Evolutionary conservation across 1,284 basidiomycete species (phyloP).

Genomic region (Ganoderma multipileum): DNA sequence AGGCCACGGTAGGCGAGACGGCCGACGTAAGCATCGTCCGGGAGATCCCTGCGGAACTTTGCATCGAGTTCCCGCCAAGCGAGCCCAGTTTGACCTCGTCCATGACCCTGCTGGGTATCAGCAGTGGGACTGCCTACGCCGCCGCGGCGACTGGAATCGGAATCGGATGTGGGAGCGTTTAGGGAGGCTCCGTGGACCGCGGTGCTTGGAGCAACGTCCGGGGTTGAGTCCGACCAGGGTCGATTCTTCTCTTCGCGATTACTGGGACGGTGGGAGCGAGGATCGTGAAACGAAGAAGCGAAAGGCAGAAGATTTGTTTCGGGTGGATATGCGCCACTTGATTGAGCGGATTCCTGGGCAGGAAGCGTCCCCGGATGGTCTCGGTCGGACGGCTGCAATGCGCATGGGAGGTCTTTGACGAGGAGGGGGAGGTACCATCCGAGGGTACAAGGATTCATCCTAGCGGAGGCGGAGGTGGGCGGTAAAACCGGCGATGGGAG

Average conservation of each 20-base stretch:
- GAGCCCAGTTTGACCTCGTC: conserved; percentile 34
- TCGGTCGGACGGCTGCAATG: conserved; percentile 66
- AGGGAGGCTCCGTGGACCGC: conserved; percentile 6
- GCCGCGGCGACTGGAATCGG: conserved; percentile 4
- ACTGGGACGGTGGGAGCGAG: conserved; percentile 2
- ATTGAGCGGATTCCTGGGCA: conserved; percentile 15
- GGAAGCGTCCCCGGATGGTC: conserved; percentile 27
- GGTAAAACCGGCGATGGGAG: conserved; percentile 10
- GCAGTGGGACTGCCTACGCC: conserved; percentile 2
- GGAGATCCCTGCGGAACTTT: conserved; percentile 87
- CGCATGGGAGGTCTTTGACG: conserved; percentile 71
- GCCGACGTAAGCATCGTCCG: conserved; percentile 85
- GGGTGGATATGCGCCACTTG: conserved; percentile 17
- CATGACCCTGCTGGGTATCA: conserved; percentile 21
- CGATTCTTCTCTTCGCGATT: conserved; percentile 8
- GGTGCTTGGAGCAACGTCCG: conserved; percentile 4
- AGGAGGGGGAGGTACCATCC: conserved; percentile 92
- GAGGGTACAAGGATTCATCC: conserved; percentile 96
- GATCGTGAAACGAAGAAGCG: not conserved
- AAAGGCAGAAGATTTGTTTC: not conserved
- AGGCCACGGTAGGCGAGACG: conserved; percentile 89
- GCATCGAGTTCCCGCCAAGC: conserved; percentile 80
- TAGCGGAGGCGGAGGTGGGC: conserved; percentile 36
- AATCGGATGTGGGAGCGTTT: conserved; percentile 1
- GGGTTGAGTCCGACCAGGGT: conserved; percentile 5